Evolutionary conservation across 148 eudicot species (phyloP).

Genomic region (Selenicereus undatus): DNA sequence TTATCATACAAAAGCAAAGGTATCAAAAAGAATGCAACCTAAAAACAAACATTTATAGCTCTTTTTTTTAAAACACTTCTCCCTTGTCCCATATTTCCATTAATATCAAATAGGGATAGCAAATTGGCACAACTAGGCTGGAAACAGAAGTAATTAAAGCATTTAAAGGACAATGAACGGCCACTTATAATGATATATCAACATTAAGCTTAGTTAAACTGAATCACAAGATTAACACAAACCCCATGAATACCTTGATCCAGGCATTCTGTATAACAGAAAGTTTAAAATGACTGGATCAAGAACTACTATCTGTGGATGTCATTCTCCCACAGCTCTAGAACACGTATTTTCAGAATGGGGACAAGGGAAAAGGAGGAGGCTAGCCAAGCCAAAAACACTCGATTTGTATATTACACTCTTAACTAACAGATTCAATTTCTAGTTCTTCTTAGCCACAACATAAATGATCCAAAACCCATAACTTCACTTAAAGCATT

Average conservation of each 20-base stretch:
- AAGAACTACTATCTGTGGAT: background rate
- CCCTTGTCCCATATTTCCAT: background rate
- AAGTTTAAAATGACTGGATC: background rate
- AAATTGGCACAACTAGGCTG: background rate
- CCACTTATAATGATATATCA: background rate
- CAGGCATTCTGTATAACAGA: background rate
- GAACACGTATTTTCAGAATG: background rate
- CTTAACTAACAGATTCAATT: too few relatives aligned
- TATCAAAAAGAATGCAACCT: slow-evolving; percentile 5
- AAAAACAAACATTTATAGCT: background rate
- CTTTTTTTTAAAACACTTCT: background rate
- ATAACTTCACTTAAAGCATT: background rate
- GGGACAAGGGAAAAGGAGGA: too few relatives aligned
- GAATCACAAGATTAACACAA: background rate
- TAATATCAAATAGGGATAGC: background rate
- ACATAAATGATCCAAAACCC: too few relatives aligned
- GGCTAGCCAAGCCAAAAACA: too few relatives aligned
- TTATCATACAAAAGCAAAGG: slow-evolving; percentile 23
- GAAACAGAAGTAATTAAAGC: background rate
- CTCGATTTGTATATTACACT: too few relatives aligned
- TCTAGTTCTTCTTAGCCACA: too few relatives aligned
- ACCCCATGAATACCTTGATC: background rate
- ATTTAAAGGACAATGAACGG: background rate
- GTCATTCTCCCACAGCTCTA: background rate
- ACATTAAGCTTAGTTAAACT: background rate